Base-by-base conservation (phyloP, 441 rosid species). In the Omphalea diandra region DNA sequence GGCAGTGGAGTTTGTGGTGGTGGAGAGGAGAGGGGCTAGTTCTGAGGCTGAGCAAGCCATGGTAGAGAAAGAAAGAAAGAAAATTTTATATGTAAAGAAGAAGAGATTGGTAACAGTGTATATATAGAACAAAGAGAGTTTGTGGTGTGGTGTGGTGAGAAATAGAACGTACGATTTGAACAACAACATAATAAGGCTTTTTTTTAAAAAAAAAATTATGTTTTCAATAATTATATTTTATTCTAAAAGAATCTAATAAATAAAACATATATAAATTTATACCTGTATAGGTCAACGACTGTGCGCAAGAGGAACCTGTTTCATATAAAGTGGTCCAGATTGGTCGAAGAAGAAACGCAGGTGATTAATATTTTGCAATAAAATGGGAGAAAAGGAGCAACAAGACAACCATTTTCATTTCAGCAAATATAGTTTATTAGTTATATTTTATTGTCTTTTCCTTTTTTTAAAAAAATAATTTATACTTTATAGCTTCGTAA, bases 11-110 rank as follows among this genome's bases (percentile, higher is more conserved):
- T 86, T 78, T 31, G 88, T 35, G 58, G 82, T 63, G 76, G 80
- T 68, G 55, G 88, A 74, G 56, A 93, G 82, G 33, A 87, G 70
- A 22, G 63, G 49, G 5, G 88, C 82, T 40, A 93, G 83, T 18
- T 84, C 78, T 2, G 73, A 57, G 10, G 81, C 74, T 15, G 87
- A 80, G 80, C 98, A 93, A 29, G 63, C 67, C 70, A 73, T 43
- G 47, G 71, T 63, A 77, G 59, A 22, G 27, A 29, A 8, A n/a
- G 12, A 3, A 2, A 63, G 35, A 54, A 69, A 40, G 66, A 18
- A 68, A 68, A 20, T 40, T n/a, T 32, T 44, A 4, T 47, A 47
- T 32, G 29, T 63, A 18, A 55, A 44, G 7, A 20, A 31, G 14
- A 46, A 5, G 32, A 7, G 24, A 20, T 27, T 9, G 10, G 38